A percentile compares a stretch with the other conserved stretches of the same genome.
phyloP scores from a whole-genome alignment of 805 yeast genomes.

The Kregervanrija fluxuum region DNA sequence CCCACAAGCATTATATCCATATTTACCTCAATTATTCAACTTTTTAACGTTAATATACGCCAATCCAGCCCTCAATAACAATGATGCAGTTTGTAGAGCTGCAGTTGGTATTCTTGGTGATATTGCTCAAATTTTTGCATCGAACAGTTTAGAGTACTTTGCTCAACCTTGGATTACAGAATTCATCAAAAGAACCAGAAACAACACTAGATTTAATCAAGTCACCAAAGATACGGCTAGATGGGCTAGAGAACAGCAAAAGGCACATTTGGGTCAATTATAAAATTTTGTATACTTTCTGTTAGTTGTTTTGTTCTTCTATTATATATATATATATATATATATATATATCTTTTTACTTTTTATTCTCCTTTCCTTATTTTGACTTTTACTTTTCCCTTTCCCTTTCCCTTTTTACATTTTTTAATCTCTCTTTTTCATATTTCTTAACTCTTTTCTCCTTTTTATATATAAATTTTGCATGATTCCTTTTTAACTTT shows the following conservation, averaged over 20 bases:
- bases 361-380: neutral
- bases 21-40: conserved; percentile 60
- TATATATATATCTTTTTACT: neutral
- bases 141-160: conserved; percentile 62
- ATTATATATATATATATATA: neutral
- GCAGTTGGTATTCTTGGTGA: conserved; percentile 92
- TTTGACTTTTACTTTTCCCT: neutral
- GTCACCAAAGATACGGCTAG: conserved; percentile 85
- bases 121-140: conserved; percentile 77
- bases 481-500: neutral
- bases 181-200: conserved; percentile 66
- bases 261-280: conserved; percentile 20
- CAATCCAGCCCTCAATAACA: conserved; percentile 52
- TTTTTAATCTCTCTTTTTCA: neutral
- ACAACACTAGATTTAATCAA: conserved; percentile 52
- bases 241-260: conserved; percentile 92
- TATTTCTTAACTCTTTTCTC: neutral
- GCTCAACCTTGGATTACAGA: conserved; percentile 73
- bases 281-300: conserved; percentile 1
- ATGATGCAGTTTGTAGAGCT: conserved; percentile 71
- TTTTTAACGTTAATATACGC: conserved; percentile 54
- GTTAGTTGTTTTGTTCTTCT: neutral
- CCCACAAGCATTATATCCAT: conserved; percentile 60
- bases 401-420: neutral
- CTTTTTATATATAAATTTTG: neutral